These are phyloP conservation scores for Trichoderma guizhouense DNA, from an alignment of 2,329 filamentous ascomycete species.

Conservation along the genomic window DNA sequence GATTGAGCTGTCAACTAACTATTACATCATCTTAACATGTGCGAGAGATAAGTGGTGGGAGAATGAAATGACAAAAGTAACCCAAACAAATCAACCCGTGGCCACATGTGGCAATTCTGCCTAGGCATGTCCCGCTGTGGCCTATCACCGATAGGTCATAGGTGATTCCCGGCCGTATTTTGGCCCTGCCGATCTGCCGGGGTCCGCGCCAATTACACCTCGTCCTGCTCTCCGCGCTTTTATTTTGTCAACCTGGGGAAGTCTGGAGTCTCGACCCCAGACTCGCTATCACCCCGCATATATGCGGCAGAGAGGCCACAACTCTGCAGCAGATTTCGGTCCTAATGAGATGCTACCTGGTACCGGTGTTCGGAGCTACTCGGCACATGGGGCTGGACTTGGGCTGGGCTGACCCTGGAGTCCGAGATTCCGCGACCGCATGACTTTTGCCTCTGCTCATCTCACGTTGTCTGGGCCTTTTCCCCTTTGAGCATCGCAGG, in stretches of 20 bases:
- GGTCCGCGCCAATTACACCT: not conserved
- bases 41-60: not conserved
- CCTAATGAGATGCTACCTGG: not conserved
- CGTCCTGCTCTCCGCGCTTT: not conserved
- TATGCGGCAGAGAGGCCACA: not conserved
- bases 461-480: not conserved
- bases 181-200: not conserved
- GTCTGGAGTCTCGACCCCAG: not conserved
- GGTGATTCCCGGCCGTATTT: not conserved
- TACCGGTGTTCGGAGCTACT: not conserved
- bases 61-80: not conserved
- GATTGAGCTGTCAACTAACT: not conserved
- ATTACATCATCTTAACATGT: not conserved
- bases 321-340: not conserved
- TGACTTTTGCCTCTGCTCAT: not conserved
- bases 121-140: not conserved
- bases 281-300: not conserved
- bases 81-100: not conserved
- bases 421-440: conserved; percentile 7
- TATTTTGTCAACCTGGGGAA: not conserved
- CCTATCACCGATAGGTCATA: not conserved
- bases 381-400: not conserved
- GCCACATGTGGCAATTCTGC: not conserved
- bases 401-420: not conserved
- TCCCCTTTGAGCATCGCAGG: not conserved